A percentile compares a stretch with the other conserved stretches of the same genome.
Evolutionary conservation across 2,329 filamentous ascomycete genomes (phyloP).

Genomic region (Incumbomyces delicatus): DNA sequence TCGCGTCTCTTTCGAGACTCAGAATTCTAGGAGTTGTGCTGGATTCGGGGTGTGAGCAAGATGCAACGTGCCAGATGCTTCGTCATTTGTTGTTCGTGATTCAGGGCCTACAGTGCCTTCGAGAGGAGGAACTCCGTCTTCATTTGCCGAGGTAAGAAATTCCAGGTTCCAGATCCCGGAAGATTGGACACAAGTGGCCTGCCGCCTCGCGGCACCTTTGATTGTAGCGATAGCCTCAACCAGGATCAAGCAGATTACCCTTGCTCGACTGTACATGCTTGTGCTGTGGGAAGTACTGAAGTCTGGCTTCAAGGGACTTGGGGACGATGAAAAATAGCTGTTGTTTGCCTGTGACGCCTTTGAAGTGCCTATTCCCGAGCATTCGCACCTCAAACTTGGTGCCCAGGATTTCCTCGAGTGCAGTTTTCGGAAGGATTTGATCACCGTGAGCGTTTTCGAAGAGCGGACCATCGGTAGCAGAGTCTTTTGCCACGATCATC

Average conservation of each 20-base stretch:
- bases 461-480: neutral
- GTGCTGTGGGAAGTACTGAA: conserved; percentile 16
- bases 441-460: neutral
- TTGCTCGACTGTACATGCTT: conserved; percentile 14
- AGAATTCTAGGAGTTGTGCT: too few species aligned
- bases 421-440: neutral
- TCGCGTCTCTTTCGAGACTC: too few species aligned
- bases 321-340: conserved; percentile 17
- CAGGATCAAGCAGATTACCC: conserved; percentile 10
- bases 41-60: too few species aligned
- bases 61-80: too few species aligned
- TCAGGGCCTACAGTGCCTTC: too few species aligned
- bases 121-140: too few species aligned
- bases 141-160: too few species aligned
- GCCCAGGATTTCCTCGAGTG: conserved; percentile 10
- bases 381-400: conserved; percentile 13
- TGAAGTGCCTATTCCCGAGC: conserved; percentile 16
- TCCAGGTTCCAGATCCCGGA: too few species aligned
- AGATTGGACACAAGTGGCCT: too few species aligned
- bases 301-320: conserved; percentile 12
- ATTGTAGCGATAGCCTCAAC: too few species aligned
- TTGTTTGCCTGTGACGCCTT: conserved; percentile 13
- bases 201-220: too few species aligned
- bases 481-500: neutral
- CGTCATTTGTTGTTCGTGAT: too few species aligned